Evolutionary conservation across 176 grass and related monocot genomes (phyloP), one percentile per base, ranked within the genome.

Genomic region (Cenchrus purpureus): DNA sequence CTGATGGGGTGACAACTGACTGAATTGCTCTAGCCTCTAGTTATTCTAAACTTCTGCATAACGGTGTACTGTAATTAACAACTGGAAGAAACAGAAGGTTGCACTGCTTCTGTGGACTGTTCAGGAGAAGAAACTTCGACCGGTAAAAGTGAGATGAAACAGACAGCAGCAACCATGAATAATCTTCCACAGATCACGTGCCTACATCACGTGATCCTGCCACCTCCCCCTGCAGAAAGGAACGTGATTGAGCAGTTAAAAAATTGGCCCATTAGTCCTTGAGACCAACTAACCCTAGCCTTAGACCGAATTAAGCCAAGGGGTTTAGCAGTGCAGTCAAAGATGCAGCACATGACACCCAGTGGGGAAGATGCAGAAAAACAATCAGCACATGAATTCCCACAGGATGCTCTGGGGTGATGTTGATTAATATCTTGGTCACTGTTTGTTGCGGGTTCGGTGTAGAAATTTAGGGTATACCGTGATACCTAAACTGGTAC

Each of bases 321-420:
- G 74, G 74, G 69, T 63, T 76, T 73, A 16, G 59, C 60, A 17
- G 57, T 79, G 80, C 86, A 81, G 82, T 91, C 89, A 91, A 88
- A 91, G 85, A 72, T 83, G 85, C 74, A 60, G 85, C 89, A 85
- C 89, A 78, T 91, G 89, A 76, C 49, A 31, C 79, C 65, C 65
- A 62, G 63, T 85, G 71, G 55, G 34, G 25, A 58, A n/a, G 72
- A 53, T 10, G 58, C 79, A 84, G 78, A 84, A 40, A 40, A 70
- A 17, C 78, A 73, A 68, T 31, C 14, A 53, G 69, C 89, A 84
- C 84, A 80, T 87, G 88, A 90, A 65, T 73, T 78, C 74, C 67
- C 66, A 65, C 65, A 55, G 61, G 66, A 83, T 79, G 74, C 57
- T 17, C 57, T 25, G 44, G 44, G 9, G 10, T 57, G 2, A 32